phyloP scores from a whole-genome alignment of 2,329 filamentous ascomycete species.

The Sarocladium strictum region DNA sequence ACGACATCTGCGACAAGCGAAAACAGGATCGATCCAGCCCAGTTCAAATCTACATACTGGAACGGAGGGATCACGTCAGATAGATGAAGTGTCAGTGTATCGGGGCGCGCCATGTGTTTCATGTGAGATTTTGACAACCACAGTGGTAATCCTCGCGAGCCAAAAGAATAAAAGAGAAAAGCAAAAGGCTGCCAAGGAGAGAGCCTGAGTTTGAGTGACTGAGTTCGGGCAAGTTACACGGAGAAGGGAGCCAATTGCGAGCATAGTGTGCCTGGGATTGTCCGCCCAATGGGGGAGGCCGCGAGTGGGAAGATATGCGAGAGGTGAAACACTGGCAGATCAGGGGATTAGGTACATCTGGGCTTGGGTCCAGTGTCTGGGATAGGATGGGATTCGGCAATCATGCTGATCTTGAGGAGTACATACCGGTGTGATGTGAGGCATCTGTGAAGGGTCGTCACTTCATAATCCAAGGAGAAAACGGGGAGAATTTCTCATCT shows the following conservation, averaged over 20 bases:
- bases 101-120: no score
- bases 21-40: no score
- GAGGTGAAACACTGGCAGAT: constrained; percentile 5
- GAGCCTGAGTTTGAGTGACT: neutral
- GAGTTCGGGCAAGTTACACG: neutral
- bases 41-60: no score
- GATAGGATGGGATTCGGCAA: neutral
- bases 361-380: neutral
- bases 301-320: neutral
- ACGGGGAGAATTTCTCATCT: neutral
- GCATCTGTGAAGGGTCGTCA: no score
- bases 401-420: neutral
- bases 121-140: neutral
- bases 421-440: no score
- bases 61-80: neutral
- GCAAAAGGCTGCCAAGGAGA: neutral
- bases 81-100: neutral
- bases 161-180: neutral
- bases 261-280: neutral
- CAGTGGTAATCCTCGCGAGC: constrained; percentile 1
- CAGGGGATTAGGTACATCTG: neutral
- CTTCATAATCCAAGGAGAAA: no score
- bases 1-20: neutral
- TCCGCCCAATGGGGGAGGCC: neutral
- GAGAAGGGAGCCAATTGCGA: neutral